Evolutionary conservation across 2,329 filamentous ascomycete genomes (phyloP).

Genomic region (Colletotrichum liaoningense): DNA sequence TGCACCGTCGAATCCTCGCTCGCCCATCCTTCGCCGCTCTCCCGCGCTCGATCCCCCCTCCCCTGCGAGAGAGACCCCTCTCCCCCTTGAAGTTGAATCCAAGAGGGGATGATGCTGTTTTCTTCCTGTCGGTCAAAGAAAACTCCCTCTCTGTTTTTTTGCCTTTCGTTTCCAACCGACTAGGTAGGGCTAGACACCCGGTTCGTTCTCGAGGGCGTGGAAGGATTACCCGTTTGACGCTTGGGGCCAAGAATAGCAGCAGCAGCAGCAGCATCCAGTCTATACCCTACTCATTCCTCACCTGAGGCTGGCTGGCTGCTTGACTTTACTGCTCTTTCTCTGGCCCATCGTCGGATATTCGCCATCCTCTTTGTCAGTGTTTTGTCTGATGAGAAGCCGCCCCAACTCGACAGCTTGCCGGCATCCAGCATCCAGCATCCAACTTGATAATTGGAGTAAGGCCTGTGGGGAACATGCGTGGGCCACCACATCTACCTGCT

Average conservation of each 20-base stretch:
- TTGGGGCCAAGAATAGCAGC: conserved; percentile 23
- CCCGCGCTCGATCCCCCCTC: conserved; percentile 24
- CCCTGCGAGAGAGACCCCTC: background rate
- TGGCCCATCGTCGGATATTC: conserved; percentile 21
- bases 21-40: conserved; percentile 11
- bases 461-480: conserved; percentile 8
- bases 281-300: too few relatives aligned
- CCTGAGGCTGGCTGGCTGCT: too few relatives aligned
- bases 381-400: conserved; percentile 24
- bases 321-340: background rate
- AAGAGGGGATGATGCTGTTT: background rate
- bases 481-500: conserved; percentile 9
- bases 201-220: background rate
- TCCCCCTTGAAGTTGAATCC: background rate
- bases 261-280: background rate
- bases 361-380: conserved; percentile 21
- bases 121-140: background rate
- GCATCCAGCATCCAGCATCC: conserved; percentile 11
- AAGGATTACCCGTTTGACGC: conserved; percentile 7
- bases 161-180: conserved; percentile 22
- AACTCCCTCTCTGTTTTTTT: background rate
- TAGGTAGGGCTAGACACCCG: background rate
- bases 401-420: conserved; percentile 8
- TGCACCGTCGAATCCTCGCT: background rate
- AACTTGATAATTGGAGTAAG: conserved; percentile 1